Evolutionary conservation across 768 basidiomycete species (phyloP).

Genomic region (Dentipellis fragilis): DNA sequence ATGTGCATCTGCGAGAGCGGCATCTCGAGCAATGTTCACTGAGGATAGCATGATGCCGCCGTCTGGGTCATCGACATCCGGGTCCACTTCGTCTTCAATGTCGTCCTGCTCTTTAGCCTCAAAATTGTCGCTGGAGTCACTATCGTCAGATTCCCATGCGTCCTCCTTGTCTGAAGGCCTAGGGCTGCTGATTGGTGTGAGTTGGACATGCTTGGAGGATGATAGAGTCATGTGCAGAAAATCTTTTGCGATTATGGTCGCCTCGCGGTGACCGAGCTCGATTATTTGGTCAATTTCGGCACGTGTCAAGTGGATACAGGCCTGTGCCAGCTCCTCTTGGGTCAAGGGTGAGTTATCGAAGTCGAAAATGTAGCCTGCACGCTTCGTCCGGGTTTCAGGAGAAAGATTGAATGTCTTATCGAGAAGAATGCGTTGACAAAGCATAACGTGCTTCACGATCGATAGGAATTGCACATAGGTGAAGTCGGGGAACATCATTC

Average conservation of each 20-base stretch:
- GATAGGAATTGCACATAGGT: slow-evolving; percentile 19
- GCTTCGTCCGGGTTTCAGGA: slow-evolving; percentile 12
- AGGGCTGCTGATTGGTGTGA: not conserved
- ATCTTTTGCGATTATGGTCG: not conserved
- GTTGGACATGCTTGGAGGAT: not conserved
- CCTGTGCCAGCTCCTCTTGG: not conserved
- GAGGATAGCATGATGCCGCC: not conserved
- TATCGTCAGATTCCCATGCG: not conserved
- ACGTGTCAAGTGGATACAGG: not conserved
- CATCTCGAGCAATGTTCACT: not conserved
- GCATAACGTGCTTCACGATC: slow-evolving; percentile 18
- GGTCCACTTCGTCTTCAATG: not conserved
- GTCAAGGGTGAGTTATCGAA: slow-evolving; percentile 10
- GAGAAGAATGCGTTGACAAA: slow-evolving; percentile 19
- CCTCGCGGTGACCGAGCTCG: not conserved
- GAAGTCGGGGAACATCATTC: slow-evolving; percentile 20
- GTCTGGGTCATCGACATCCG: not conserved
- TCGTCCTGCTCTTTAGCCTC: not conserved
- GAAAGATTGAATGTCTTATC: slow-evolving; percentile 13
- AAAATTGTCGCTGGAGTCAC: not conserved
- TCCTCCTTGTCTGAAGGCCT: not conserved
- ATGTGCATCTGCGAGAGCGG: not conserved
- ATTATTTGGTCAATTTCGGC: not conserved
- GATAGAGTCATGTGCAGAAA: not conserved
- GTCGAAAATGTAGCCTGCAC: slow-evolving; percentile 16